Conservation (phyloP, 129 eudicot species). For the Flaveria brownii region DNA sequence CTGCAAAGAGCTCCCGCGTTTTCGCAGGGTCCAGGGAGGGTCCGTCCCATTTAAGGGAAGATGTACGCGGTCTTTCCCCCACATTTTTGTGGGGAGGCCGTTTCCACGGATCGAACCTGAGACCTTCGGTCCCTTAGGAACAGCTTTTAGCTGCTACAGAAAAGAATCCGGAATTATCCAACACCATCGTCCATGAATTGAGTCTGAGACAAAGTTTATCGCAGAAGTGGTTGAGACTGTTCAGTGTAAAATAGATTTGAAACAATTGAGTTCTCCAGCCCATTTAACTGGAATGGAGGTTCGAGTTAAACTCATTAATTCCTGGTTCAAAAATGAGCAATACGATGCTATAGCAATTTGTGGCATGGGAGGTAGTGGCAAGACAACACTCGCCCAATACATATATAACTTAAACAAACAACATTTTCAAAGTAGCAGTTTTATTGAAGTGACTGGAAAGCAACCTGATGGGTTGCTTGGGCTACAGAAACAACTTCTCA, state of each 20-base stretch:
- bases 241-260: slow-evolving; percentile 1
- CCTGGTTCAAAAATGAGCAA: slow-evolving; percentile 7
- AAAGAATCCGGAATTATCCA: no score
- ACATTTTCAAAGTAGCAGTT: slow-evolving; percentile 3
- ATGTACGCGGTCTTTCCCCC: no score
- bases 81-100: no score
- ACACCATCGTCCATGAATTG: no score
- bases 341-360: slow-evolving; percentile 2
- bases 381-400: slow-evolving; percentile 26
- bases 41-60: no score
- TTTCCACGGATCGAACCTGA: no score
- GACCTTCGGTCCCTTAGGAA: no score
- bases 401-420: slow-evolving; percentile 20
- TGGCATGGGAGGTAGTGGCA: slow-evolving; percentile 29
- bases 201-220: slow-evolving; percentile 19
- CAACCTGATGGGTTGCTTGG: slow-evolving; percentile 20
- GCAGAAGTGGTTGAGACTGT: slow-evolving; percentile 3
- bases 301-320: slow-evolving; percentile 10
- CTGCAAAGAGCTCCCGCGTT: no score
- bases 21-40: no score
- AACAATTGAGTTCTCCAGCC: background rate
- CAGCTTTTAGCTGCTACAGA: no score
- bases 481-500: slow-evolving; percentile 24
- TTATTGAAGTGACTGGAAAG: slow-evolving; percentile 14
- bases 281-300: slow-evolving; percentile 17